Evolutionary conservation across 805 yeast species (phyloP).

Genomic region (Zygosaccharomyces bailii): DNA sequence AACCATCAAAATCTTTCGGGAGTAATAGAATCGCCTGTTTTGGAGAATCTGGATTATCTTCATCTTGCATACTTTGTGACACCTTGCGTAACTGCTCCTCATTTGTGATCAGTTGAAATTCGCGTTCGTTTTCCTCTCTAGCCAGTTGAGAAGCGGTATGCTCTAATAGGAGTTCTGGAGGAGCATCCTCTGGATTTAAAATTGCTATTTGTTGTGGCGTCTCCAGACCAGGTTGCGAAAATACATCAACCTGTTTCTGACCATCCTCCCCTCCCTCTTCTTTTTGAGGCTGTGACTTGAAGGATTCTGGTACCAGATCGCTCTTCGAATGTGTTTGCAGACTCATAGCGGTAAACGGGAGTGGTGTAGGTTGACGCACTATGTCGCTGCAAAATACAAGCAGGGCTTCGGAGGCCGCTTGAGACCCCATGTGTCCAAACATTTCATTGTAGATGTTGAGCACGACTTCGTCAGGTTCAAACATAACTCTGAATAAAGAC

Average conservation of each 20-base stretch:
- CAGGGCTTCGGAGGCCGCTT: slow-evolving; percentile 27
- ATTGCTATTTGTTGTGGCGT: slow-evolving; percentile 11
- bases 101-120: slow-evolving; percentile 24
- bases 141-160: slow-evolving; percentile 6
- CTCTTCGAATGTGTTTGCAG: slow-evolving; percentile 13
- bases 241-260: not conserved
- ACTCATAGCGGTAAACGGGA: slow-evolving; percentile 7
- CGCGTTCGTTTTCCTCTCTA: slow-evolving; percentile 16
- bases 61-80: slow-evolving; percentile 19
- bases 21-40: slow-evolving; percentile 30
- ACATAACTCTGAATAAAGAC: slow-evolving; percentile 15
- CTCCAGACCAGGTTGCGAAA: slow-evolving; percentile 5
- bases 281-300: slow-evolving; percentile 5
- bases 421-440: slow-evolving; percentile 28
- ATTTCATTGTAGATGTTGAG: slow-evolving; percentile 25
- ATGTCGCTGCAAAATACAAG: slow-evolving; percentile 21
- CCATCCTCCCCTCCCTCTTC: slow-evolving; percentile 5
- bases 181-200: slow-evolving; percentile 5
- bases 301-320: slow-evolving; percentile 13
- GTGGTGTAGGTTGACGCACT: slow-evolving; percentile 4
- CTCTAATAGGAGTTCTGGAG: slow-evolving; percentile 5
- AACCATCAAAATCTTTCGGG: slow-evolving; percentile 28
- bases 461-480: slow-evolving; percentile 32
- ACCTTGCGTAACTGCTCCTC: slow-evolving; percentile 26
- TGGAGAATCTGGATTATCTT: slow-evolving; percentile 23